phyloP scores from a whole-genome alignment of 1,284 basidiomycete genomes.

The Cutaneotrichosporon sp. region DNA sequence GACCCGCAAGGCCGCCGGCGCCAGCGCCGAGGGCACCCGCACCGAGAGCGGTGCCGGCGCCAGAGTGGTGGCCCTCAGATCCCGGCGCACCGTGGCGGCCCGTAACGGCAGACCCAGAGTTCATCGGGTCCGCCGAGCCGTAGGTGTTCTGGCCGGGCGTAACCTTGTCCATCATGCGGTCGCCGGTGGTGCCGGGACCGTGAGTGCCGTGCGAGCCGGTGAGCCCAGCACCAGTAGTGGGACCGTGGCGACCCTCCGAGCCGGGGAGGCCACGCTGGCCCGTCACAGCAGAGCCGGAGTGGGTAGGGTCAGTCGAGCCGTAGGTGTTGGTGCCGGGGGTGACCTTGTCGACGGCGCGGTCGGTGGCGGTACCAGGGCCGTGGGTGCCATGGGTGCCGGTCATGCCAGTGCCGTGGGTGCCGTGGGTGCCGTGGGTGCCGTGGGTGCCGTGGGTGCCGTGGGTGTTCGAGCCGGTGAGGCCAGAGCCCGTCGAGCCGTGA shows the following conservation, averaged over 20 bases:
- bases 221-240: background rate
- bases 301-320: too few species aligned
- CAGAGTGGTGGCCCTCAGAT: background rate
- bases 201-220: background rate
- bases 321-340: too few species aligned
- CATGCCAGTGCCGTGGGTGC: background rate
- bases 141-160: background rate
- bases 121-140: background rate
- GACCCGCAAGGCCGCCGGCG: background rate
- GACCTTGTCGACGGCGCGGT: too few species aligned
- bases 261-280: too few species aligned
- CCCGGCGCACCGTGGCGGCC: background rate
- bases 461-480: background rate
- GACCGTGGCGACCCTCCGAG: too few species aligned
- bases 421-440: background rate
- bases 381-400: background rate
- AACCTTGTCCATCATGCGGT: too few species aligned
- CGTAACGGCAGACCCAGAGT: background rate
- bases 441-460: background rate
- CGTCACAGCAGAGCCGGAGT: too few species aligned
- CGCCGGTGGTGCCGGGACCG: background rate
- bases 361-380: background rate
- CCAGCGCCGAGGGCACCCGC: slow-evolving; percentile 5
- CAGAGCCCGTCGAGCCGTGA: background rate
- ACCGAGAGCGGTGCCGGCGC: background rate